Percentiles rank a stretch among this genome's conserved stretches.
Conservation (phyloP, 2,329 filamentous ascomycete genomes). For the Ophiostoma angusticollis region DNA sequence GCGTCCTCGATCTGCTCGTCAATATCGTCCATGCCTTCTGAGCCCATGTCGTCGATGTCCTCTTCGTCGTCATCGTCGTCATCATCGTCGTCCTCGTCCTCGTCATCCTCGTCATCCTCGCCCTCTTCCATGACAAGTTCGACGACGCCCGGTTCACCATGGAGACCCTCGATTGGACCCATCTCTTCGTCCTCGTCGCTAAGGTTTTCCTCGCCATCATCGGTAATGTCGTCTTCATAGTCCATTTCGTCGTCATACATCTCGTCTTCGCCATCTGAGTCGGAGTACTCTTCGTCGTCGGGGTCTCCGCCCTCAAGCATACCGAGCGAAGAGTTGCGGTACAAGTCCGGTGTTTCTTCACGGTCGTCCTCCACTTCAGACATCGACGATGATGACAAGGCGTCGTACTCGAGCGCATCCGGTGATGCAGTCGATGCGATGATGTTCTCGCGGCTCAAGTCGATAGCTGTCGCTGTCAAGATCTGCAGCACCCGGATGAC, state of each 20-base stretch:
- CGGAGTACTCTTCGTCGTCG: conserved; percentile 58
- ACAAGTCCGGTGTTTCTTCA: conserved; percentile 92
- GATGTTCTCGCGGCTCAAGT: conserved; percentile 70
- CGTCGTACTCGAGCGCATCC: conserved; percentile 69
- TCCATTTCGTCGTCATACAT: conserved; percentile 96
- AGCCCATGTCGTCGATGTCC: conserved; percentile 33
- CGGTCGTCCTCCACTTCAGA: conserved; percentile 78
- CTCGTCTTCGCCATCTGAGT: conserved; percentile 65
- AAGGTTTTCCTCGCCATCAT: conserved; percentile 72
- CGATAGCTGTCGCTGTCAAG: conserved; percentile 74
- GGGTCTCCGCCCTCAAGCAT: conserved; percentile 81
- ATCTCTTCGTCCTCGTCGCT: conserved; percentile 86
- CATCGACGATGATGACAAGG: conserved; percentile 74
- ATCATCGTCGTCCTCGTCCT: conserved; percentile 44
- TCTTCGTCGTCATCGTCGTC: conserved; percentile 26
- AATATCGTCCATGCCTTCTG: conserved; percentile 40
- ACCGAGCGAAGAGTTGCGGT: conserved; percentile 88
- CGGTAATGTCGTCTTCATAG: conserved; percentile 65
- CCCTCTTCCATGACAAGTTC: conserved; percentile 69
- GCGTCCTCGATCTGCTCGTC: conserved; percentile 40
- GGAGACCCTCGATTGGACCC: conserved; percentile 68
- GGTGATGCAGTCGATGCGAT: conserved; percentile 48
- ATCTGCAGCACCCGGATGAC: conserved; percentile 82
- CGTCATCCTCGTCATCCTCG: conserved; percentile 49
- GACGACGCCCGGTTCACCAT: conserved; percentile 49